These are phyloP conservation scores for Fusarium longipes DNA, from an alignment of 2,329 filamentous ascomycete genomes.

Conservation along the genomic window DNA sequence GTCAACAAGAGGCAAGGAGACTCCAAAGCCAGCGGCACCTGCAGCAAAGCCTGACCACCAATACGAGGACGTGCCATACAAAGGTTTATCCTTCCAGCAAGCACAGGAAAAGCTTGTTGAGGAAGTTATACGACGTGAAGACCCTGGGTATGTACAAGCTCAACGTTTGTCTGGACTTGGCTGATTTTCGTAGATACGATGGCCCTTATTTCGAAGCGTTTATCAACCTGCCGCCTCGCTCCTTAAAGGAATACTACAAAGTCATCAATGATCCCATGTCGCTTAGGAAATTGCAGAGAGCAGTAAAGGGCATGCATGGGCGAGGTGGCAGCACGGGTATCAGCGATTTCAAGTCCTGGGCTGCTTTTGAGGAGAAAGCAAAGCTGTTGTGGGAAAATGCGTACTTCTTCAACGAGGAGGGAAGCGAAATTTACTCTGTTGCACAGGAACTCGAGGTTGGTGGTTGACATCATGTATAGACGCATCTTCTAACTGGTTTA, in stretches of 20 bases:
- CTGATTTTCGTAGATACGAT: slow-evolving; percentile 65
- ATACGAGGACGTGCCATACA: slow-evolving; percentile 70
- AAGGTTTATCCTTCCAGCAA: slow-evolving; percentile 81
- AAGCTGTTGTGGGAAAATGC: slow-evolving; percentile 90
- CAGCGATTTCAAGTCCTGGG: slow-evolving; percentile 83
- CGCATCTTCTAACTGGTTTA: slow-evolving; percentile 21
- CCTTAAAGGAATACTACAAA: slow-evolving; percentile 86
- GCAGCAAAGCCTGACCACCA: slow-evolving; percentile 62
- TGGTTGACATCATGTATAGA: background rate
- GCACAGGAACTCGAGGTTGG: slow-evolving; percentile 82
- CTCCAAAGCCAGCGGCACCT: slow-evolving; percentile 52
- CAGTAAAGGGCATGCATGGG: slow-evolving; percentile 77
- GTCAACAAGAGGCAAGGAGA: slow-evolving; percentile 48
- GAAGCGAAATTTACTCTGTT: slow-evolving; percentile 82
- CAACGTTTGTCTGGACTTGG: background rate
- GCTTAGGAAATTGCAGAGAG: slow-evolving; percentile 80
- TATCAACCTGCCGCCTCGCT: slow-evolving; percentile 78
- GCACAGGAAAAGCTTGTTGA: slow-evolving; percentile 88
- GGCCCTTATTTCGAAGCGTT: slow-evolving; percentile 80
- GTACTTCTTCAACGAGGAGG: slow-evolving; percentile 90
- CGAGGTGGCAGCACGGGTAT: slow-evolving; percentile 71
- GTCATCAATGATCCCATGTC: slow-evolving; percentile 85
- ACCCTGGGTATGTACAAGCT: slow-evolving; percentile 64
- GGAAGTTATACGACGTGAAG: slow-evolving; percentile 75
- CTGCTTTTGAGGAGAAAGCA: slow-evolving; percentile 81